Evolutionary conservation across 805 yeast genomes (phyloP).

Genomic region (Maudiozyma barnettii): DNA sequence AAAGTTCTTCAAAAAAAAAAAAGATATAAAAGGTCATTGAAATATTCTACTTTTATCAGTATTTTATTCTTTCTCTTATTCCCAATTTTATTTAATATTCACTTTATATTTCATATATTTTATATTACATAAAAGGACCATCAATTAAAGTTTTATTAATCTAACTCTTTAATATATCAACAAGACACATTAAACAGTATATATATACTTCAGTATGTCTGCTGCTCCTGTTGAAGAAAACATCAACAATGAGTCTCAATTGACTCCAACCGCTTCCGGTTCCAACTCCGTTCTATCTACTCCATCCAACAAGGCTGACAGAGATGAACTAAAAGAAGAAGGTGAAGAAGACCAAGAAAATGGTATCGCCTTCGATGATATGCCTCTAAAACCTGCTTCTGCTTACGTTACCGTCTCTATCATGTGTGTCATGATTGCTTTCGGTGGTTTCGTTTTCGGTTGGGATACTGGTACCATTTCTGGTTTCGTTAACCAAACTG

Average conservation of each 20-base stretch:
- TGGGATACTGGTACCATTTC: slow-evolving; percentile 75
- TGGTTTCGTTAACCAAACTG: slow-evolving; percentile 58
- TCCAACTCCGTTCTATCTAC: slow-evolving; percentile 20
- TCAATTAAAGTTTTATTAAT: not conserved
- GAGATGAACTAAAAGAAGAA: slow-evolving; percentile 19
- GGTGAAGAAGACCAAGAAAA: not conserved
- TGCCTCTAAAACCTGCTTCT: slow-evolving; percentile 30
- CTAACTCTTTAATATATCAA: not conserved
- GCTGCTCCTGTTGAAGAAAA: slow-evolving; percentile 2
- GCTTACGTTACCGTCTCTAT: slow-evolving; percentile 28
- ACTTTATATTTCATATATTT: not conserved
- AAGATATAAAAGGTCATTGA: not conserved
- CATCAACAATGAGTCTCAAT: not conserved
- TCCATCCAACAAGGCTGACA: slow-evolving; percentile 25
- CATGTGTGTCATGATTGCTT: slow-evolving; percentile 27
- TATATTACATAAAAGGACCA: not conserved
- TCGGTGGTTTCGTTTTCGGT: slow-evolving; percentile 41
- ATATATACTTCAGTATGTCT: slow-evolving; percentile 1
- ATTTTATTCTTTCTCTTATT: not conserved
- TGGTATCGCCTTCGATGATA: slow-evolving; percentile 6
- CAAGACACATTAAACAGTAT: not conserved
- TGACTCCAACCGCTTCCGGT: slow-evolving; percentile 11
- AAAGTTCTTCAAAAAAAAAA: not conserved
- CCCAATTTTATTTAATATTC: not conserved
- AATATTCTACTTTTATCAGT: not conserved